Conservation (phyloP, 306 rosid species). For the Coriaria nepalensis region DNA sequence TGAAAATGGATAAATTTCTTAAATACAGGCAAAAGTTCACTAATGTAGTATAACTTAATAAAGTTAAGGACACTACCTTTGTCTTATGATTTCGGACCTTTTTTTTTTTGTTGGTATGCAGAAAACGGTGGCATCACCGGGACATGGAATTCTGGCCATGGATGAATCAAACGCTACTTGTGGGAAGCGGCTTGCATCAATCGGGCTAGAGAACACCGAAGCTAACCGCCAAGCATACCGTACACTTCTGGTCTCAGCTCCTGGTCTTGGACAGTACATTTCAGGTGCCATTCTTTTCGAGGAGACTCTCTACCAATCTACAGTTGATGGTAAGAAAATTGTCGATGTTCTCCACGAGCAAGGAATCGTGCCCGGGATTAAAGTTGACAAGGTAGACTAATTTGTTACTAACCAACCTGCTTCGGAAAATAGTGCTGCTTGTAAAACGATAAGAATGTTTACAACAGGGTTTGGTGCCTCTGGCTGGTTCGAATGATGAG, state of each 20-base stretch:
- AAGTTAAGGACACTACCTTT: too few species aligned
- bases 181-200: conserved; percentile 90
- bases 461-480: conserved; percentile 74
- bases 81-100: background rate
- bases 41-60: too few species aligned
- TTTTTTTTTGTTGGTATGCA: conserved; percentile 13
- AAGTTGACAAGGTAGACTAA: conserved; percentile 65
- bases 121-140: conserved; percentile 81
- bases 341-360: conserved; percentile 62
- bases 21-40: too few species aligned
- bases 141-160: conserved; percentile 94
- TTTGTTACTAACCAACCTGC: background rate
- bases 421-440: background rate
- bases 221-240: conserved; percentile 90
- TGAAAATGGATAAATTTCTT: too few species aligned
- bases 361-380: conserved; percentile 70
- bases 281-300: conserved; percentile 89
- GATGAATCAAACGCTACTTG: conserved; percentile 89
- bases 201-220: conserved; percentile 85
- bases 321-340: conserved; percentile 64
- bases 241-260: conserved; percentile 59
- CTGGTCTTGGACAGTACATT: conserved; percentile 63
- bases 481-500: conserved; percentile 67
- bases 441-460: background rate
- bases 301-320: conserved; percentile 94